These are phyloP conservation scores for Plasmodium falciparum DNA, from an alignment of 169 alveolate species.

Conservation along the genomic window DNA sequence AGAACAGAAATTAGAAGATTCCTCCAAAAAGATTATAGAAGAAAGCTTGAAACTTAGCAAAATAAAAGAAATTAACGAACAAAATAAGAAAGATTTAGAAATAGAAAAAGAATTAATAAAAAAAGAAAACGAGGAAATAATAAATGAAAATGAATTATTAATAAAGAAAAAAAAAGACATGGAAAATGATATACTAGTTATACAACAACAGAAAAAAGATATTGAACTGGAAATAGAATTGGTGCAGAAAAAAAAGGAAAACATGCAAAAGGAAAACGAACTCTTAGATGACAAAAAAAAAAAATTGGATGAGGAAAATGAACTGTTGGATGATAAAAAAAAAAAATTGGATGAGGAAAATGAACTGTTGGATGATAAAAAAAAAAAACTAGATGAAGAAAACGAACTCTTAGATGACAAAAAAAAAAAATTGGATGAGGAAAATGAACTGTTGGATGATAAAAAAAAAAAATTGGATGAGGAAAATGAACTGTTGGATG, in stretches of 20 bases:
- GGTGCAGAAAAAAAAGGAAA: neutral
- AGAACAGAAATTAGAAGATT: conserved; percentile 42
- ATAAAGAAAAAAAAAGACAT: conserved; percentile 25
- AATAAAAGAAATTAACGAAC: conserved; percentile 49
- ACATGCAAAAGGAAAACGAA: conserved; percentile 8
- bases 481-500: neutral
- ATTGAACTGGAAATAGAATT: conserved; percentile 12
- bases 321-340: neutral
- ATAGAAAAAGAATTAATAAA: conserved; percentile 32
- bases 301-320: conserved; percentile 1
- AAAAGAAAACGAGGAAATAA: conserved; percentile 40
- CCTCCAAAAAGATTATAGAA: conserved; percentile 39
- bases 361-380: neutral
- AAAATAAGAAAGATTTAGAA: conserved; percentile 45
- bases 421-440: conserved; percentile 1
- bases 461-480: conserved; percentile 1
- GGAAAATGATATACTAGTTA: conserved; percentile 8
- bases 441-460: neutral
- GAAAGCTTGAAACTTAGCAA: conserved; percentile 16
- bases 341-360: conserved; percentile 1
- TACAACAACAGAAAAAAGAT: conserved; percentile 19
- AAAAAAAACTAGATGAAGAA: neutral
- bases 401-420: neutral
- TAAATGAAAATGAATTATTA: conserved; percentile 12
- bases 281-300: conserved; percentile 8